Evolutionary conservation across 176 grass and related monocot genomes (phyloP), one percentile per base, ranked within the genome.

Genomic region (Zizania latifolia): DNA sequence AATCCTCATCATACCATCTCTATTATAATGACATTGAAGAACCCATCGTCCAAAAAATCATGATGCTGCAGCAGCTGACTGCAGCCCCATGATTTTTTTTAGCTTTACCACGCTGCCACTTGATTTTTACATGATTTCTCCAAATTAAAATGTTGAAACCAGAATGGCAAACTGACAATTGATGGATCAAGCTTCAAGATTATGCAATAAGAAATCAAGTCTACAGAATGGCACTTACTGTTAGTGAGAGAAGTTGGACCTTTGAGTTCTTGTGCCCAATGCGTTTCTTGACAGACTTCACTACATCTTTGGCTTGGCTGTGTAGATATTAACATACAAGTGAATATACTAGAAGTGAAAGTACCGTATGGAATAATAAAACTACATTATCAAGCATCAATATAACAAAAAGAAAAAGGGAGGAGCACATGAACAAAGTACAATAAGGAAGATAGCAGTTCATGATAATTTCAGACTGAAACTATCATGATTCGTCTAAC

Each of bases 221-320:
- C 32, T 36, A 39, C 29, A 68, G 58, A 61, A 60, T 64, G 58
- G 31, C 11, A 75, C 82, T 89, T 79, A 98, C 94, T 24, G 86
- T 85, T 62, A 98, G 85, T 70, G 86, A 57, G 14, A 98, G 91
- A 68, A 94, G 81, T 82, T 98, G 94, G 71, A 98, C 62, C 61
- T 94, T 98, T 33, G 94, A 87, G 78, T 88, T 98, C 75, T 85
- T 98, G 83, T 89, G 81, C 8, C 70, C 84, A 77, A 98, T 89
- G 62, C 94, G 84, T 71, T 94, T 98, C 82, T 94, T 98, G 65
- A 92, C 22, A 45, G 70, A 75, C 78, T 94, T 98, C 51, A 98
- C 78, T 39, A 83, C 94, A 89, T 94, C 94, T 83, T 98, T 98
- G 71, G 88, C 75, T 94, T 87, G 86, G 61, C 94, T 97, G 80